These are phyloP conservation scores for Naganishia albida DNA, from an alignment of 1,284 basidiomycete species.

Conservation along the genomic window DNA sequence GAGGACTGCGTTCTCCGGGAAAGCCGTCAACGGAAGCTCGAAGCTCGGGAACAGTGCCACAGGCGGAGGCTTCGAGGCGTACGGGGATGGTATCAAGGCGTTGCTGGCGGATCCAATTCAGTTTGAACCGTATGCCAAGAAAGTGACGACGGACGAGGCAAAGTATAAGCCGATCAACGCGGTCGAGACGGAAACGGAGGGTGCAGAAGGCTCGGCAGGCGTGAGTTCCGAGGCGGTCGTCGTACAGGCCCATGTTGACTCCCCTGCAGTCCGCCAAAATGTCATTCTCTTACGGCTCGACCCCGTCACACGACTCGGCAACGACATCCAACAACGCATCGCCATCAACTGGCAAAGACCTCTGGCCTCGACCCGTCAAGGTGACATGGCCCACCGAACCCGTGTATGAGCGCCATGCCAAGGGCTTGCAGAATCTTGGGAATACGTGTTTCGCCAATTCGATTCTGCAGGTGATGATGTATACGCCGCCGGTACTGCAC, in stretches of 20 bases:
- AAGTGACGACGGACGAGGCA: constrained; percentile 20
- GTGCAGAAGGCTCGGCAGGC: neutral
- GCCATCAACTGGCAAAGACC: constrained; percentile 11
- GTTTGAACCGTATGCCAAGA: constrained; percentile 29
- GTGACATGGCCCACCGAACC: constrained; percentile 25
- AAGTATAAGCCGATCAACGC: constrained; percentile 31
- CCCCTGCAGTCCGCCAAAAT: neutral
- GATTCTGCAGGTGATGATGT: constrained; percentile 87
- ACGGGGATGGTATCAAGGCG: constrained; percentile 26
- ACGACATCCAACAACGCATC: constrained; percentile 1
- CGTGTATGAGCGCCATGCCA: constrained; percentile 15
- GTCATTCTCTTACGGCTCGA: constrained; percentile 24
- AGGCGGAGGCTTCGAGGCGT: constrained; percentile 1
- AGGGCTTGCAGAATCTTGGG: constrained; percentile 82
- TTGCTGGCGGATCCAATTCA: constrained; percentile 25
- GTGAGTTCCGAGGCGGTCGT: neutral
- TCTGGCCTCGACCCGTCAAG: constrained; percentile 28
- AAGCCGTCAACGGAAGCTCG: neutral
- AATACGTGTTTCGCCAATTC: constrained; percentile 99
- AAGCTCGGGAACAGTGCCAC: neutral
- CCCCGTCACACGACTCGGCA: constrained; percentile 2
- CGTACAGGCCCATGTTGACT: neutral
- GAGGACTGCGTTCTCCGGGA: neutral
- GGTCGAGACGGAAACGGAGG: constrained; percentile 1
- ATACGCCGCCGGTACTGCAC: constrained; percentile 83